phyloP scores from a whole-genome alignment of 169 alveolate genomes.

The Plasmodium chabaudi region DNA sequence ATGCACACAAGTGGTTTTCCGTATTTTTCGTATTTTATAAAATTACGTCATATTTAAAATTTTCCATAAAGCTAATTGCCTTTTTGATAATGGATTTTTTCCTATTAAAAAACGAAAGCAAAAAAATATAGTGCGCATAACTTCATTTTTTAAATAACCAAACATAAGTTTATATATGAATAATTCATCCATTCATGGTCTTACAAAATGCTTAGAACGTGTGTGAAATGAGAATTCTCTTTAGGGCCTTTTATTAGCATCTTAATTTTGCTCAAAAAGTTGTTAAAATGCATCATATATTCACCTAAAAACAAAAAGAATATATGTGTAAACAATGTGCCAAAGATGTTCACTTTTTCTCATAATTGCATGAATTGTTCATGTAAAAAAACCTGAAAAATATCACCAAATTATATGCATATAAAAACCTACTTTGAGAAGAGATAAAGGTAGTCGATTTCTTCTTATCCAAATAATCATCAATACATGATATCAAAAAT shows the following conservation, averaged over 20 bases:
- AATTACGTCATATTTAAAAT: constrained; percentile 67
- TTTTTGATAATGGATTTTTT: constrained; percentile 36
- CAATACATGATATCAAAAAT: constrained; percentile 39
- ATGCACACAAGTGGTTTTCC: not conserved
- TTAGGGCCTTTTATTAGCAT: constrained; percentile 44
- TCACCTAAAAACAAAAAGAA: constrained; percentile 20
- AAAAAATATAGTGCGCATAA: not conserved
- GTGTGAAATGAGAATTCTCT: constrained; percentile 21
- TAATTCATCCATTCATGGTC: not conserved
- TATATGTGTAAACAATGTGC: no score
- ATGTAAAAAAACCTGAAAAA: no score
- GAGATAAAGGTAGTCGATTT: constrained; percentile 22
- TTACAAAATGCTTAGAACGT: constrained; percentile 38
- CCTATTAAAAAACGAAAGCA: constrained; percentile 22
- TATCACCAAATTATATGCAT: no score
- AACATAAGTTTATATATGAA: not conserved
- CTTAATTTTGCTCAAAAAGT: constrained; percentile 54
- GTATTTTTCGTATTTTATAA: not conserved
- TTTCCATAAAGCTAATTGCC: constrained; percentile 47
- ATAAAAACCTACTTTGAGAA: constrained; percentile 23
- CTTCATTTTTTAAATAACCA: not conserved
- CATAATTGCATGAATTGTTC: no score
- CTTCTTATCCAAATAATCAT: constrained; percentile 38
- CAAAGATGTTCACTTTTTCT: no score
- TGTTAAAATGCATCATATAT: constrained; percentile 30